These are phyloP conservation scores for Talaromyces atroroseus DNA, from an alignment of 2,329 filamentous ascomycete species.

Conservation along the genomic window DNA sequence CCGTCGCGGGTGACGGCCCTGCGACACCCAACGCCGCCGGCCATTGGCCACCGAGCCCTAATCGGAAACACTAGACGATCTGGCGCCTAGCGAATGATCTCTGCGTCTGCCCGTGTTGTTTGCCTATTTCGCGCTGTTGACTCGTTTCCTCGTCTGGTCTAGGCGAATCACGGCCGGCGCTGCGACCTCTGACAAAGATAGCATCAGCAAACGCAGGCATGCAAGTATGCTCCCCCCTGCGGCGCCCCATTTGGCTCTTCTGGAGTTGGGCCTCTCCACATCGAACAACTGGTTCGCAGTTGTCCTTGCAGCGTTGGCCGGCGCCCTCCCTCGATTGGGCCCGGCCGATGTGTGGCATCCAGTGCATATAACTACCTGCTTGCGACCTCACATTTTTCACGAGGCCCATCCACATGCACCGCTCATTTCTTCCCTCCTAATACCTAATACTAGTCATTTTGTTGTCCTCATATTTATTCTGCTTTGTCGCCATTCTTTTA, in stretches of 20 bases:
- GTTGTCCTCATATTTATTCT: not conserved
- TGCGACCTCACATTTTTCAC: conserved; percentile 25
- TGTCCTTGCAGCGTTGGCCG: conserved; percentile 18
- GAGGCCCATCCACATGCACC: conserved; percentile 29
- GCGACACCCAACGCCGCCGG: not conserved
- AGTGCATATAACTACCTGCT: conserved; percentile 24
- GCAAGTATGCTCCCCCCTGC: conserved; percentile 14
- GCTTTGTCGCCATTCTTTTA: not conserved
- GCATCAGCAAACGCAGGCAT: conserved; percentile 1
- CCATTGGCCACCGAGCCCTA: conserved; percentile 11
- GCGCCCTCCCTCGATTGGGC: conserved; percentile 15
- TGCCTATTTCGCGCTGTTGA: not conserved
- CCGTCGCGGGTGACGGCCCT: conserved; percentile 10
- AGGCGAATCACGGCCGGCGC: not conserved
- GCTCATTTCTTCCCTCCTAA: not conserved
- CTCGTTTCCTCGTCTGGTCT: not conserved
- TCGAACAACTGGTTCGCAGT: conserved; percentile 17
- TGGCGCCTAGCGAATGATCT: too few species aligned
- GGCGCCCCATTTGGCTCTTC: conserved; percentile 12
- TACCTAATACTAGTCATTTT: too few species aligned
- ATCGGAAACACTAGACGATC: conserved; percentile 9
- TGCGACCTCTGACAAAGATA: not conserved
- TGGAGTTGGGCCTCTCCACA: conserved; percentile 15
- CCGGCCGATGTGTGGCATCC: conserved; percentile 19
- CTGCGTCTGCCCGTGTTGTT: too few species aligned